Conservation (phyloP, 805 yeast genomes). For the Kregervanrija fluxuum region DNA sequence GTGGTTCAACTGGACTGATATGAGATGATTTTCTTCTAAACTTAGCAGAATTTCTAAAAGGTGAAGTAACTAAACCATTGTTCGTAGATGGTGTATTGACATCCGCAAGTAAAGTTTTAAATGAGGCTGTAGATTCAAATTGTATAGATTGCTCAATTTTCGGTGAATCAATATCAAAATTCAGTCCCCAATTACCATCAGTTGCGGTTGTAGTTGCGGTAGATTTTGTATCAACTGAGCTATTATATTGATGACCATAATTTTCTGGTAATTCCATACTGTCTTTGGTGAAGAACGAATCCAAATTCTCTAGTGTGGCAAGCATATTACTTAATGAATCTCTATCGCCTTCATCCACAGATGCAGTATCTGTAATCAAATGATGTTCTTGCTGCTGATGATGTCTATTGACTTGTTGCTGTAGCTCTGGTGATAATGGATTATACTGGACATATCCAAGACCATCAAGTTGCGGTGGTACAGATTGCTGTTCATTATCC, state of each 20-base stretch:
- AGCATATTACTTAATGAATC: slow-evolving; percentile 84
- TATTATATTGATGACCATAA: slow-evolving; percentile 37
- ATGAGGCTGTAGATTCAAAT: slow-evolving; percentile 57
- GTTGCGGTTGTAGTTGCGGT: slow-evolving; percentile 32
- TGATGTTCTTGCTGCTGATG: slow-evolving; percentile 13
- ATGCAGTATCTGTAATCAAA: slow-evolving; percentile 35
- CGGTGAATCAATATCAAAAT: slow-evolving; percentile 20
- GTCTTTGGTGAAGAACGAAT: slow-evolving; percentile 77
- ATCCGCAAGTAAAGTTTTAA: slow-evolving; percentile 37
- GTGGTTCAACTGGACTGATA: slow-evolving; percentile 16
- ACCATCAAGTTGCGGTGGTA: neutral
- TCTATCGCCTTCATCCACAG: slow-evolving; percentile 40
- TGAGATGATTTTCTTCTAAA: slow-evolving; percentile 3
- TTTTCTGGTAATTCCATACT: slow-evolving; percentile 19
- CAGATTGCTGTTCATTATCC: neutral
- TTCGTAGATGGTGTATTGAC: slow-evolving; percentile 11
- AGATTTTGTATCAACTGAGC: slow-evolving; percentile 56
- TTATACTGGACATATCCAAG: slow-evolving; percentile 29
- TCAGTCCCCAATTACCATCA: slow-evolving; percentile 17
- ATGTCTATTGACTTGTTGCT: slow-evolving; percentile 17
- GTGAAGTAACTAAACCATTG: slow-evolving; percentile 8
- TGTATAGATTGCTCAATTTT: slow-evolving; percentile 20
- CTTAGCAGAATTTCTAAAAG: slow-evolving; percentile 4
- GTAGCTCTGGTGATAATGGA: slow-evolving; percentile 21
- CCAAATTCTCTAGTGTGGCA: slow-evolving; percentile 86